These are phyloP conservation scores for Ceratocystis papillata DNA, from an alignment of 2,329 filamentous ascomycete genomes.

Conservation along the genomic window DNA sequence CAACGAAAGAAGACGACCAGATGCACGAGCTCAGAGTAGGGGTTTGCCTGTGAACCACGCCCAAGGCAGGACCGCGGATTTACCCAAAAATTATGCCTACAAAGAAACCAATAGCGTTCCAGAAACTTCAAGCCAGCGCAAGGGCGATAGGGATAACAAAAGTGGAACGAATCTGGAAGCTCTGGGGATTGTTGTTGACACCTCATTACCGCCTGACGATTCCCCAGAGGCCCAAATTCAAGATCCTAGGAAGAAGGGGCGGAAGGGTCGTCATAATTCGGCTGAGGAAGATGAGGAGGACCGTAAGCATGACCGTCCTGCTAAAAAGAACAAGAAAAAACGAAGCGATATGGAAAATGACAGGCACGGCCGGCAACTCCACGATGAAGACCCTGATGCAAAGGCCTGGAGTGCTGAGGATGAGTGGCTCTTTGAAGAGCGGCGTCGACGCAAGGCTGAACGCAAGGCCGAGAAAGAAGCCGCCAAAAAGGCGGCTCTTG, in stretches of 20 bases:
- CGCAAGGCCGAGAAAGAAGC: constrained; percentile 23
- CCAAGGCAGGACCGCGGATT: neutral
- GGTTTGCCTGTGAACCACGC: neutral
- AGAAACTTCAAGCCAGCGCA: neutral
- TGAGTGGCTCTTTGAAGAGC: constrained; percentile 20
- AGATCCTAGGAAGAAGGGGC: constrained; percentile 6
- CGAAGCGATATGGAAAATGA: constrained; percentile 13
- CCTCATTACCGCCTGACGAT: neutral
- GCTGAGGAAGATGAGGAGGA: constrained; percentile 19
- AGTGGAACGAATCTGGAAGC: constrained; percentile 8
- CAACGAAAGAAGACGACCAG: neutral
- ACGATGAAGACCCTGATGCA: constrained; percentile 19
- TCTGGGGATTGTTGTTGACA: constrained; percentile 19
- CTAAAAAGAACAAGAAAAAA: constrained; percentile 18
- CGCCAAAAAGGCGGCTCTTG: constrained; percentile 17
- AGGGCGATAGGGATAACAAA: neutral
- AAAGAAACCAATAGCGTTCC: neutral
- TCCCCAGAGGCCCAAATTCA: neutral
- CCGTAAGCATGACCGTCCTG: neutral
- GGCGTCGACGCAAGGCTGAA: constrained; percentile 19
- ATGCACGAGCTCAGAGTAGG: neutral
- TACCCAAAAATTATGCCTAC: neutral
- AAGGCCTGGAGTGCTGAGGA: constrained; percentile 21
- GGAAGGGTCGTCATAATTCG: constrained; percentile 10
- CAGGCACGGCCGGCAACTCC: neutral